Conservation (phyloP, 805 yeast genomes). For the Candida vaughaniae region DNA sequence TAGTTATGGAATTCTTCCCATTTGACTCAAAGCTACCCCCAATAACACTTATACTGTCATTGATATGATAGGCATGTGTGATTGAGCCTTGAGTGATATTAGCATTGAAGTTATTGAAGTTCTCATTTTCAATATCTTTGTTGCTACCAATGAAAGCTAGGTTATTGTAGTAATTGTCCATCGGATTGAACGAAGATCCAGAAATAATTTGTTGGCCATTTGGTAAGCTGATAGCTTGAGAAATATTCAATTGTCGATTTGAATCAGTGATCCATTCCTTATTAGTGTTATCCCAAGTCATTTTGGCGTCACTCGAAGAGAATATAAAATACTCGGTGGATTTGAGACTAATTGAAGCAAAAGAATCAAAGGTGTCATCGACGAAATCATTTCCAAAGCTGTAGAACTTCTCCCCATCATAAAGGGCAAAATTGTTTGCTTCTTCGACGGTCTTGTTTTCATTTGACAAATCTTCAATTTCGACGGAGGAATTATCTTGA, state of each 20-base stretch:
- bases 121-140: slow-evolving; percentile 5
- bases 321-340: slow-evolving; percentile 44
- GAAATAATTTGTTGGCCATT: slow-evolving; percentile 31
- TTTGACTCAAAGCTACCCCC: slow-evolving; percentile 56
- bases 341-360: slow-evolving; percentile 36
- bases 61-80: slow-evolving; percentile 42
- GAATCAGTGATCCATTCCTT: slow-evolving; percentile 33
- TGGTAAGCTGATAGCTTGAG: slow-evolving; percentile 23
- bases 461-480: slow-evolving; percentile 26
- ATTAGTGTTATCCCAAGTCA: slow-evolving; percentile 43
- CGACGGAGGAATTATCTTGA: slow-evolving; percentile 25
- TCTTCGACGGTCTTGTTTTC: slow-evolving; percentile 22
- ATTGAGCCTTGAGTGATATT: slow-evolving; percentile 22
- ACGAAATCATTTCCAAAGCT: slow-evolving; percentile 38
- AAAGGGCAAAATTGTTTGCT: slow-evolving; percentile 39
- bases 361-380: slow-evolving; percentile 23
- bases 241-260: slow-evolving; percentile 24
- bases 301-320: slow-evolving; percentile 21
- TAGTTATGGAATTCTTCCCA: slow-evolving; percentile 14
- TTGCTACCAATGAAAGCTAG: slow-evolving; percentile 12
- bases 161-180: slow-evolving; percentile 26
- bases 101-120: slow-evolving; percentile 23
- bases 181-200: slow-evolving; percentile 33
- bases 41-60: slow-evolving; percentile 49
- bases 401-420: slow-evolving; percentile 38